phyloP scores from a whole-genome alignment of 352 stramenopile genomes.

The Thalassiosira livingstoniorum region DNA sequence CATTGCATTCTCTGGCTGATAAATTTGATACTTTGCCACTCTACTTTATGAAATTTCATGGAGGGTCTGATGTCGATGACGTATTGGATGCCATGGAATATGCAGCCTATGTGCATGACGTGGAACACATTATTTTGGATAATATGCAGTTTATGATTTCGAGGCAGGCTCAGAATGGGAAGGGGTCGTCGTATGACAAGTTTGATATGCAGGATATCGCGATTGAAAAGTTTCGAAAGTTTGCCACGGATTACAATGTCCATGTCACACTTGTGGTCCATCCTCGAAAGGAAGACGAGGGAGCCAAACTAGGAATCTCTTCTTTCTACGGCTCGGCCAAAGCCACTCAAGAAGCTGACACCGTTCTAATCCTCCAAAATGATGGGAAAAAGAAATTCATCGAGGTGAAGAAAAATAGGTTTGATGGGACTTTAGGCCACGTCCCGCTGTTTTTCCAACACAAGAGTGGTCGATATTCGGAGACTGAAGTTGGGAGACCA shows the following conservation, averaged over 20 bases:
- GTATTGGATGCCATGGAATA: slow-evolving; percentile 99
- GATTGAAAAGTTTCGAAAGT: slow-evolving; percentile 95
- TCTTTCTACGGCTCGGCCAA: slow-evolving; percentile 99
- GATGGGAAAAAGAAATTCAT: slow-evolving; percentile 90
- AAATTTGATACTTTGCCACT: slow-evolving; percentile 95
- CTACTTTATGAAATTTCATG: slow-evolving; percentile 99
- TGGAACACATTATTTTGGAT: slow-evolving; percentile 98
- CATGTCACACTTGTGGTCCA: slow-evolving; percentile 99
- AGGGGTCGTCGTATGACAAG: slow-evolving; percentile 76
- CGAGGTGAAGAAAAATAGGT: slow-evolving; percentile 91
- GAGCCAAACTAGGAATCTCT: slow-evolving; percentile 87
- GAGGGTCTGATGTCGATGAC: slow-evolving; percentile 91
- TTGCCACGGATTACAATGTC: slow-evolving; percentile 97
- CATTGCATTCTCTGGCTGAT: slow-evolving; percentile 69
- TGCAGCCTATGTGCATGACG: slow-evolving; percentile 96
- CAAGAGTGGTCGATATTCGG: slow-evolving; percentile 77
- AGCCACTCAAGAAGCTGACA: slow-evolving; percentile 99
- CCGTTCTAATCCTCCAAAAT: slow-evolving; percentile 98
- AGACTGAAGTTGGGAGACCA: slow-evolving; percentile 36
- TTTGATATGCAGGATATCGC: slow-evolving; percentile 92
- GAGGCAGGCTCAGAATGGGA: slow-evolving; percentile 42
- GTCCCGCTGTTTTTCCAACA: slow-evolving; percentile 75
- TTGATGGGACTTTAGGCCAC: slow-evolving; percentile 79
- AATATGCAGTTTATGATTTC: slow-evolving; percentile 99
- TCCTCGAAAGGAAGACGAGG: slow-evolving; percentile 97